A percentile compares a stretch with the other conserved stretches of the same genome.
Evolutionary conservation across 352 stramenopile species (phyloP).

Genomic region (Phytophthora colocasiae): DNA sequence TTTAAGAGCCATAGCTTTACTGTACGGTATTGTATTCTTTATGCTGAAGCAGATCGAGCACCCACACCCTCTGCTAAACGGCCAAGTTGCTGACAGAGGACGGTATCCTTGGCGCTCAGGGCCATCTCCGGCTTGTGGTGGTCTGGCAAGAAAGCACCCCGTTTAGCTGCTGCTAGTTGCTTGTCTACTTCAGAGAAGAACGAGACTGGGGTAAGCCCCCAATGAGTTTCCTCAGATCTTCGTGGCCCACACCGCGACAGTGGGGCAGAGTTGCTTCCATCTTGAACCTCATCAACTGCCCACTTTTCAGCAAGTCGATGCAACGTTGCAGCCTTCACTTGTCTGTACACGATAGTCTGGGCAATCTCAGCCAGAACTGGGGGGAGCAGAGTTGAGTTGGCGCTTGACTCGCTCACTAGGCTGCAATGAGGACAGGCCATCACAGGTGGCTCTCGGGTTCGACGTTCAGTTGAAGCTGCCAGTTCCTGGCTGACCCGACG

Average conservation of each 20-base stretch:
- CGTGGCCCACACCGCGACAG: conserved; percentile 7
- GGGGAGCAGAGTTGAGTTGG: conserved; percentile 32
- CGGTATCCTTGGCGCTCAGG: conserved; percentile 59
- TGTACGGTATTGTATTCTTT: background rate
- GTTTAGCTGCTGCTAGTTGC: conserved; percentile 54
- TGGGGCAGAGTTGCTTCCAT: conserved; percentile 14
- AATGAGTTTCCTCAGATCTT: conserved; percentile 27
- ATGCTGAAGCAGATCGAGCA: conserved; percentile 27
- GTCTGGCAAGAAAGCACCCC: conserved; percentile 55
- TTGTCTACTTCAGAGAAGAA: conserved; percentile 70
- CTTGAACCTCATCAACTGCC: conserved; percentile 10
- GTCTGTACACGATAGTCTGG: conserved; percentile 57
- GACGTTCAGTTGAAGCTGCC: conserved; percentile 9
- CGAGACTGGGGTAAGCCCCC: conserved; percentile 64
- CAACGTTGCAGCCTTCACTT: conserved; percentile 60
- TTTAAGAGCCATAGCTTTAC: too few species aligned
- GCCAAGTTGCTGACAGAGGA: conserved; percentile 16
- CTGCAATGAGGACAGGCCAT: conserved; percentile 72
- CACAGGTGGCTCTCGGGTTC: conserved; percentile 14
- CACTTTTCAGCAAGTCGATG: conserved; percentile 61
- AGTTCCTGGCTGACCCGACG: conserved; percentile 52
- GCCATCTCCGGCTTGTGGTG: conserved; percentile 52
- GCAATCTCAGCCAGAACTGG: conserved; percentile 42
- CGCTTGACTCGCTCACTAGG: conserved; percentile 19
- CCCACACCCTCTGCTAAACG: background rate